Evolutionary conservation across 148 eudicot species (phyloP).

Genomic region (Rhododendron molle): DNA sequence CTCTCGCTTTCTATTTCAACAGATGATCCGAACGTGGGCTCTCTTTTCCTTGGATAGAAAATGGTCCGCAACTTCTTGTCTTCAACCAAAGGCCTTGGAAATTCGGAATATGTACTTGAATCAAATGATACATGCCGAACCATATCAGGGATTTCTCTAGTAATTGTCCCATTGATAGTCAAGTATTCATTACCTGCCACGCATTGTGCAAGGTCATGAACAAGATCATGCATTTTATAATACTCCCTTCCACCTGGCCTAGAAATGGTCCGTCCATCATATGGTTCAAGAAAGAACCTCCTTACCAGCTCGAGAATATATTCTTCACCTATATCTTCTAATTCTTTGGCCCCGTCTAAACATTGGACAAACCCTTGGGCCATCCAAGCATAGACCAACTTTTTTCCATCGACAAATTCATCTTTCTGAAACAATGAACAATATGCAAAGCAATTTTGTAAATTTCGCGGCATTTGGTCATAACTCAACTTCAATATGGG

Average conservation of each 20-base stretch:
- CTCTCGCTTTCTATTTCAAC: background rate
- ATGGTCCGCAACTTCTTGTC: background rate
- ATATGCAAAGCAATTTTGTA: no score
- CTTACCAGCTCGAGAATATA: background rate
- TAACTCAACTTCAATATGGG: background rate
- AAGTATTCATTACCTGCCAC: background rate
- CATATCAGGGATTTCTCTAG: no score
- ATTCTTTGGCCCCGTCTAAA: no score
- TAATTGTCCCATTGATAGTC: background rate
- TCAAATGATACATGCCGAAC: background rate
- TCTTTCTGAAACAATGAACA: no score
- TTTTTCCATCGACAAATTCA: no score
- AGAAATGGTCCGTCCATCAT: background rate
- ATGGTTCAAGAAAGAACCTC: background rate
- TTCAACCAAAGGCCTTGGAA: background rate
- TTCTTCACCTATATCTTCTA: background rate
- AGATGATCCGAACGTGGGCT: background rate
- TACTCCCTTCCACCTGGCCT: no score
- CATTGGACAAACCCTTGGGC: background rate
- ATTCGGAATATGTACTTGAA: background rate
- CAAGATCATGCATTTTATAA: conserved; percentile 1
- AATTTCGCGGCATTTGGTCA: no score
- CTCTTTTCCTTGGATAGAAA: background rate
- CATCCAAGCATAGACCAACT: background rate
- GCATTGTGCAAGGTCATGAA: background rate